Percentiles rank a stretch among this genome's conserved stretches.
Conservation (phyloP, 1,284 basidiomycete species). For the Cutaneotrichosporon cutaneum region DNA sequence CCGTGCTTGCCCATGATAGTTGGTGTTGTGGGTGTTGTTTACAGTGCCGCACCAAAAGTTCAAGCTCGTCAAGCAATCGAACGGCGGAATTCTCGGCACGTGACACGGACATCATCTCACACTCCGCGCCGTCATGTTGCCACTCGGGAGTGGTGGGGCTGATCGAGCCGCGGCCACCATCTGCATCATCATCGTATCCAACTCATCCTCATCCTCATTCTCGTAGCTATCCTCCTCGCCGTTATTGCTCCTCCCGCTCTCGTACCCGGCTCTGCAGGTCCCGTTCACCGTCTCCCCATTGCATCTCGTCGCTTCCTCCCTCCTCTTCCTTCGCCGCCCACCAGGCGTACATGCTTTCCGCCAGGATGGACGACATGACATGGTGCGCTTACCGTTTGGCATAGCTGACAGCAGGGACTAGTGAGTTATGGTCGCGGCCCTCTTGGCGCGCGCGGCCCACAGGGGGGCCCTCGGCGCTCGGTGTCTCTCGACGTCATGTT, state of each 20-base stretch:
- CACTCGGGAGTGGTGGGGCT: neutral
- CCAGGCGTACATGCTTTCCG: constrained; percentile 16
- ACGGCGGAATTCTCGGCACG: neutral
- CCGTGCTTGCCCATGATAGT: constrained; percentile 19
- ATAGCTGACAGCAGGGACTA: constrained; percentile 33
- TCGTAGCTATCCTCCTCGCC: neutral
- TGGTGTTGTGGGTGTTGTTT: neutral
- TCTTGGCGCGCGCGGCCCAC: neutral
- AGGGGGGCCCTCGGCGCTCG: neutral
- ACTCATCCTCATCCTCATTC: neutral
- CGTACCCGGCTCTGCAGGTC: no score
- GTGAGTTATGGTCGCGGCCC: constrained; percentile 19
- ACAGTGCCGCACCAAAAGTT: constrained; percentile 12
- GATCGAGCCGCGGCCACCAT: no score
- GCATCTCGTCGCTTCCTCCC: neutral
- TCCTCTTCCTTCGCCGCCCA: neutral
- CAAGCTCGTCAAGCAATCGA: constrained; percentile 1
- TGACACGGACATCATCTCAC: neutral
- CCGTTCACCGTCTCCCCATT: neutral
- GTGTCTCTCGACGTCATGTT: neutral
- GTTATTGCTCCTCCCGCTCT: neutral
- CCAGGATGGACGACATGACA: constrained; percentile 31
- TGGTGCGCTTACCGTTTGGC: constrained; percentile 15
- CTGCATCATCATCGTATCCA: no score
- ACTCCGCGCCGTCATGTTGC: neutral